phyloP scores from a whole-genome alignment of 768 basidiomycete species.

The Rossbeevera mucosa region DNA sequence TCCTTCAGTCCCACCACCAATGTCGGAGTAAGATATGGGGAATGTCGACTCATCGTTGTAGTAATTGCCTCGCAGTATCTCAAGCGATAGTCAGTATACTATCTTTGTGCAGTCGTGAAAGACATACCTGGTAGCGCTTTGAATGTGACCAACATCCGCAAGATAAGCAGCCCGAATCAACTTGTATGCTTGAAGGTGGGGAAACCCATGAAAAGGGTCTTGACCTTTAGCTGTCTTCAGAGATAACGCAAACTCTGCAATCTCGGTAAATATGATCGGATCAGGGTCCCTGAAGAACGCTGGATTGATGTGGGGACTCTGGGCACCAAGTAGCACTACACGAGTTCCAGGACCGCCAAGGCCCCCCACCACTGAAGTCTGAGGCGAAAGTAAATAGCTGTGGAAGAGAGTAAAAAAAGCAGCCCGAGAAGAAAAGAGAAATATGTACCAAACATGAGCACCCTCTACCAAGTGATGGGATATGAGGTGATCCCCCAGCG shows the following conservation, averaged over 20 bases:
- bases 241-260: slow-evolving; percentile 86
- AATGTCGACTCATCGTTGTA: slow-evolving; percentile 53
- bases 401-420: slow-evolving; percentile 5
- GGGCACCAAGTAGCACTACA: slow-evolving; percentile 69
- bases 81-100: slow-evolving; percentile 25
- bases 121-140: slow-evolving; percentile 68
- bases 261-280: slow-evolving; percentile 80
- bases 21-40: slow-evolving; percentile 61
- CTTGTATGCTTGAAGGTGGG: slow-evolving; percentile 85
- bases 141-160: slow-evolving; percentile 77
- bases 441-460: slow-evolving; percentile 80
- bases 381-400: slow-evolving; percentile 84
- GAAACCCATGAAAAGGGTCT: slow-evolving; percentile 76
- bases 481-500: slow-evolving; percentile 79
- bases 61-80: slow-evolving; percentile 95
- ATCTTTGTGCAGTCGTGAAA: background rate
- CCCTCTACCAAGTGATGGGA: slow-evolving; percentile 74
- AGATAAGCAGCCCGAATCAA: slow-evolving; percentile 71
- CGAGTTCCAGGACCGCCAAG: slow-evolving; percentile 63
- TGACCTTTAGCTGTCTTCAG: slow-evolving; percentile 78
- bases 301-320: slow-evolving; percentile 47
- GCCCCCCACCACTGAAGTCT: slow-evolving; percentile 70
- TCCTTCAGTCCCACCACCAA: slow-evolving; percentile 74
- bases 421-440: background rate
- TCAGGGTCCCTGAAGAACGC: slow-evolving; percentile 65